Conservation (phyloP, 768 basidiomycete species). For the Xanthoconium stramineum region DNA sequence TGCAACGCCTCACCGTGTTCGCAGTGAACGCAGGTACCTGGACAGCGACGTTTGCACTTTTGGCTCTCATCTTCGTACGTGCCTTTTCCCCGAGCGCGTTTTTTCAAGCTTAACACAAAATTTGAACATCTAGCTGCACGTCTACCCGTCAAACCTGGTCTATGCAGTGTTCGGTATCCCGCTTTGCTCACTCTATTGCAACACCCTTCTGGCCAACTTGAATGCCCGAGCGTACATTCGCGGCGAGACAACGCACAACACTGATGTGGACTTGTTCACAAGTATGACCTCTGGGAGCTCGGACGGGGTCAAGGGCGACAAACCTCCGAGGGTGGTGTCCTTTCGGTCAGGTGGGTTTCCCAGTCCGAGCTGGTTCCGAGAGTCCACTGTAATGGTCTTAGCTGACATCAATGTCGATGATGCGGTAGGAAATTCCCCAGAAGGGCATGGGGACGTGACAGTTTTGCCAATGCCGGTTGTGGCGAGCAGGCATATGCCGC, state of each 20-base stretch:
- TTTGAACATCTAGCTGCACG: not conserved
- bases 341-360: too few relatives aligned
- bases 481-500: too few relatives aligned
- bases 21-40: conserved; percentile 36
- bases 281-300: too few relatives aligned
- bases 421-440: too few relatives aligned
- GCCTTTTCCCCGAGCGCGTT: not conserved
- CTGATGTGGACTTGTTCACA: not conserved
- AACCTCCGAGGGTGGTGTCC: too few relatives aligned
- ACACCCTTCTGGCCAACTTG: not conserved
- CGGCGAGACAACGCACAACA: not conserved
- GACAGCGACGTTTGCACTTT: conserved; percentile 48
- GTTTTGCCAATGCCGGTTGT: too few relatives aligned
- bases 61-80: conserved; percentile 18
- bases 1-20: conserved; percentile 13
- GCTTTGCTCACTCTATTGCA: conserved; percentile 2
- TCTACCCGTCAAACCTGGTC: not conserved
- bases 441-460: too few relatives aligned
- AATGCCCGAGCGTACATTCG: not conserved
- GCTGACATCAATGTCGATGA: too few relatives aligned
- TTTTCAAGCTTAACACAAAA: not conserved
- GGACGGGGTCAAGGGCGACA: too few relatives aligned
- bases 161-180: not conserved
- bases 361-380: too few relatives aligned
- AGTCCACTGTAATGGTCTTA: too few relatives aligned